A percentile compares a stretch with the other conserved stretches of the same genome.
Evolutionary conservation across 495 filamentous ascomycete species (phyloP).

Genomic region (Lophium mytilinum): DNA sequence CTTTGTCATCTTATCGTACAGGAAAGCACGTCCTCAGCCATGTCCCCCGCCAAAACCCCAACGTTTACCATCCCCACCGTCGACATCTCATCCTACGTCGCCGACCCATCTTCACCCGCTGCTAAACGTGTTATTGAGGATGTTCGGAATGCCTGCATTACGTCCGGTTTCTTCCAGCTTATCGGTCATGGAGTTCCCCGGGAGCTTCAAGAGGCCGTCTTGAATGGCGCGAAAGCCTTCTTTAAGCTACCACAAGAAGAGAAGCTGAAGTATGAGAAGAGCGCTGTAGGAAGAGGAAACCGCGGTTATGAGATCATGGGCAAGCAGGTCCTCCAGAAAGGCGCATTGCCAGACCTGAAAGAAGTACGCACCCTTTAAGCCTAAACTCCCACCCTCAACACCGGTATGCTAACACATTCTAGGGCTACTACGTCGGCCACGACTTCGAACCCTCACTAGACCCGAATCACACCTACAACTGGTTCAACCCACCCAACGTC

Average conservation of each 20-base stretch:
- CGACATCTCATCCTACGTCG: slow-evolving; percentile 12
- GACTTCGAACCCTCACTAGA: slow-evolving; percentile 15
- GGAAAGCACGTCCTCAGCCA: too few relatives aligned
- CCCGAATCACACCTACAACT: slow-evolving; percentile 13
- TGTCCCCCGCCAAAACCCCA: too few relatives aligned
- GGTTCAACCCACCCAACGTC: slow-evolving; percentile 29
- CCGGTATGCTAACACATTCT: slow-evolving; percentile 1
- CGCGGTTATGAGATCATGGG: slow-evolving; percentile 29
- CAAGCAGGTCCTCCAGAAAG: slow-evolving; percentile 5
- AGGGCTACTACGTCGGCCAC: slow-evolving; percentile 28
- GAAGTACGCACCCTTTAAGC: background rate
- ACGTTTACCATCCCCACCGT: slow-evolving; percentile 1
- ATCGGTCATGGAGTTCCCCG: slow-evolving; percentile 27
- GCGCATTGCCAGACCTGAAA: slow-evolving; percentile 9
- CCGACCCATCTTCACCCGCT: slow-evolving; percentile 1
- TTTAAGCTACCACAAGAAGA: slow-evolving; percentile 30
- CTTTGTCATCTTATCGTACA: too few relatives aligned
- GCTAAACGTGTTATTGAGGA: slow-evolving; percentile 17
- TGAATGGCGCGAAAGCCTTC: slow-evolving; percentile 26
- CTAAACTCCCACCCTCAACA: background rate
- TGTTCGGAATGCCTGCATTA: slow-evolving; percentile 28
- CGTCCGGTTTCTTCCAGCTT: slow-evolving; percentile 37
- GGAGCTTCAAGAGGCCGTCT: slow-evolving; percentile 26
- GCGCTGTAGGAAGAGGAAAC: slow-evolving; percentile 8
- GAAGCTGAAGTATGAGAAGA: slow-evolving; percentile 27